phyloP scores from a whole-genome alignment of 1,284 basidiomycete genomes.

The Sutorius eximius region DNA sequence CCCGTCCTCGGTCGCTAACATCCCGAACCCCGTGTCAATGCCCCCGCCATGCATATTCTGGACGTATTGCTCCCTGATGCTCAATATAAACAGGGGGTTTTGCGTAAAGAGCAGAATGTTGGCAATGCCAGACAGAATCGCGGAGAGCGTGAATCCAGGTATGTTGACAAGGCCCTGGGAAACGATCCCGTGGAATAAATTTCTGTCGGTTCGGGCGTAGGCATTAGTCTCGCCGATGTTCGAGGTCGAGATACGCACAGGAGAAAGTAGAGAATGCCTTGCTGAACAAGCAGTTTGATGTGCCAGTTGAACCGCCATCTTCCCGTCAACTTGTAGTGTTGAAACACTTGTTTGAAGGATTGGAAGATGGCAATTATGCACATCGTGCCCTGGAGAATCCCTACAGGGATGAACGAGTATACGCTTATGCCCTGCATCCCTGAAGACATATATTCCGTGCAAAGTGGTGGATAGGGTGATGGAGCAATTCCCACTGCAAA shows the following conservation, averaged over 20 bases:
- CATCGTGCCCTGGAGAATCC: constrained; percentile 7
- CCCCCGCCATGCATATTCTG: not conserved
- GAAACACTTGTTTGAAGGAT: not conserved
- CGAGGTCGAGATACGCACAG: constrained; percentile 3
- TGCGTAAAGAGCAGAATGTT: not conserved
- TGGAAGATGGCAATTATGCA: constrained; percentile 6
- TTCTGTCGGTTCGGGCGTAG: not conserved
- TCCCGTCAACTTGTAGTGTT: not conserved
- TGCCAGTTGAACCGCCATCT: constrained; percentile 12
- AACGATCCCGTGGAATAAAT: not conserved
- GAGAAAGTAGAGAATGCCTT: constrained; percentile 15
- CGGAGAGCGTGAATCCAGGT: not conserved
- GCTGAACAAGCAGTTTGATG: constrained; percentile 1
- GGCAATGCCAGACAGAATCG: not conserved
- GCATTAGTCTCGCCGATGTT: not conserved
- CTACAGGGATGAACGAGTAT: constrained; percentile 1
- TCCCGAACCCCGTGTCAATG: constrained; percentile 13
- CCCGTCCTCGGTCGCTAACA: not conserved
- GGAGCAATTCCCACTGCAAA: not conserved
- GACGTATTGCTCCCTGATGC: constrained; percentile 2
- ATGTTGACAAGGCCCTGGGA: not conserved
- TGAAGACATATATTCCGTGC: not conserved
- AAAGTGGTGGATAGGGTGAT: constrained; percentile 3
- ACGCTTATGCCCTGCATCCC: too few species aligned
- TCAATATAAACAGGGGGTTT: not conserved